Evolutionary conservation across 2,329 filamentous ascomycete genomes (phyloP), one percentile per base, ranked within the genome.

Genomic region (Fusarium sambucinum): DNA sequence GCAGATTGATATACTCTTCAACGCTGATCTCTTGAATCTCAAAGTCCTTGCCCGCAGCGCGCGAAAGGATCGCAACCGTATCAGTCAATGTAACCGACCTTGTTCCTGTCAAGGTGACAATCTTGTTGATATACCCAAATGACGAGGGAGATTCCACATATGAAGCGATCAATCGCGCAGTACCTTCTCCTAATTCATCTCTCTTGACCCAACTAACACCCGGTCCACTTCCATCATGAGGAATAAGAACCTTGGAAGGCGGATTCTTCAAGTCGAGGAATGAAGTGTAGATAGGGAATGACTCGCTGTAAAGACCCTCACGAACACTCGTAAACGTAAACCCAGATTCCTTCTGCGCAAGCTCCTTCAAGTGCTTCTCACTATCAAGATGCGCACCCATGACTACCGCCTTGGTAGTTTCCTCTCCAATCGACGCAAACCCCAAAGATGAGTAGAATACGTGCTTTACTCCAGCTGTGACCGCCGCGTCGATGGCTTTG

Each of bases 261-360:
- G 68, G 56, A 5, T 57, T 59, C 21, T 59, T 56, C 1, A 70
- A 37, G 10, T 63, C 44, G 1, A 69, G 59, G 4, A 70, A 70
- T 1, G 68, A 46, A 5, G 68, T 71, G 3, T 70, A 70, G 3
- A 70, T 71, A 0, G 68, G 68, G 0, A 69, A 70, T 0, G 68
- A 70, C n/a, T 70, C 68, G 42, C 56, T 66, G 13, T 71, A 71
- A 0, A 70, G 47, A 1, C 68, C 68, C n/a, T 70, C 68, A 1
- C 68, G 68, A 1, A 71, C 35, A 3, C 64, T 71, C 1, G 68
- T 70, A 57, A 55, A 71, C 1, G 68, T 51, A 19, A 71, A 53
- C 0, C 21, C 37, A 2, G 30, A 1, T 1, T 45, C 10, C 0
- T 16, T 45, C 2, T 41, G 13, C 5, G 54, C 35, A 2, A 71